Evolutionary conservation across 352 stramenopile genomes (phyloP).

Genomic region (Aphanomyces euteiches): DNA sequence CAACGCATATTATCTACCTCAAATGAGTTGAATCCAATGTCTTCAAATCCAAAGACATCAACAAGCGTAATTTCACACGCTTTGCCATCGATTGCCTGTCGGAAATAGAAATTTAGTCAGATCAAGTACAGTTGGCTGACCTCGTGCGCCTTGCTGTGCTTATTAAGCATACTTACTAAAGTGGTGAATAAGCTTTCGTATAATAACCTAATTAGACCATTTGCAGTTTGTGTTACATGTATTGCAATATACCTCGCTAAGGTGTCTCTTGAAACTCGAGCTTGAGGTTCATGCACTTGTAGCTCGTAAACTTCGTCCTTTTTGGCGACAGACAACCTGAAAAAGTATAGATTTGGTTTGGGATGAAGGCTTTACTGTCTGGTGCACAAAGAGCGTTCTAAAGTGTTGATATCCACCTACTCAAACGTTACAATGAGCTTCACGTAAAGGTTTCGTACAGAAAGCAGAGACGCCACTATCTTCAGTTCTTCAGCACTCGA

Average conservation of each 20-base stretch:
- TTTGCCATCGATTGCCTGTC: background rate
- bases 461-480: background rate
- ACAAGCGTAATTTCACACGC: slow-evolving; percentile 47
- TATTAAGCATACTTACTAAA: slow-evolving; percentile 21
- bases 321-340: slow-evolving; percentile 20
- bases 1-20: slow-evolving; percentile 25
- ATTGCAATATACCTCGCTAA: slow-evolving; percentile 11
- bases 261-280: slow-evolving; percentile 11
- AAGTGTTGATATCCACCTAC: background rate
- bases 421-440: background rate
- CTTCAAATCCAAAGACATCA: slow-evolving; percentile 75
- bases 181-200: slow-evolving; percentile 21
- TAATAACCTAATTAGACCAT: slow-evolving; percentile 9
- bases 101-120: too few species aligned
- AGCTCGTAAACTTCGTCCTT: slow-evolving; percentile 24
- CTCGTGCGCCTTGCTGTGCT: background rate
- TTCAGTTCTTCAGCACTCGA: background rate
- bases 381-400: slow-evolving; percentile 19
- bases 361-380: slow-evolving; percentile 7
- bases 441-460: background rate
- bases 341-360: background rate
- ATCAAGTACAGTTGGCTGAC: too few species aligned
- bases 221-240: background rate
- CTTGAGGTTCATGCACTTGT: slow-evolving; percentile 18
- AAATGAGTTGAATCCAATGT: slow-evolving; percentile 60